A percentile compares a stretch with the other conserved stretches of the same genome.
These are phyloP conservation scores for Cyclotella choctawhatcheeana DNA, from an alignment of 108 stramenopile species.

Conservation along the genomic window DNA sequence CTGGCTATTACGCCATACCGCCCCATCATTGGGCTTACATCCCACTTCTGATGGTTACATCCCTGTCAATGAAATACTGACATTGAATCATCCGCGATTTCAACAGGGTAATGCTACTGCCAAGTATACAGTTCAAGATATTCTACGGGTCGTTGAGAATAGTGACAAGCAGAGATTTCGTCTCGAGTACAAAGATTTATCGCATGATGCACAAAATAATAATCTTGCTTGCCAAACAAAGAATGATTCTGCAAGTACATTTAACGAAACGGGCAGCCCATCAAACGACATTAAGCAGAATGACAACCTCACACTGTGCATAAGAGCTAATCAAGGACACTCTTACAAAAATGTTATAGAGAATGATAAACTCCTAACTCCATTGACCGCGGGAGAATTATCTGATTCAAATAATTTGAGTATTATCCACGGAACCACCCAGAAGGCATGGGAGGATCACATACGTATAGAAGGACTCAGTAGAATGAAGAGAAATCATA, in stretches of 20 bases:
- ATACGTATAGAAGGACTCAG: slow-evolving; percentile 67
- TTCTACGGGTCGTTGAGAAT: slow-evolving; percentile 62
- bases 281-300: background rate
- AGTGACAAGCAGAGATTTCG: slow-evolving; percentile 79
- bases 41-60: slow-evolving; percentile 75
- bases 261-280: background rate
- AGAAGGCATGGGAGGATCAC: slow-evolving; percentile 63
- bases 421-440: slow-evolving; percentile 80
- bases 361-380: slow-evolving; percentile 57
- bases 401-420: slow-evolving; percentile 24
- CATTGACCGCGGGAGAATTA: slow-evolving; percentile 58
- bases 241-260: too few species aligned
- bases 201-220: too few species aligned
- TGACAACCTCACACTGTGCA: slow-evolving; percentile 56
- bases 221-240: too few species aligned
- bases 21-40: slow-evolving; percentile 61
- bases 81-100: slow-evolving; percentile 58
- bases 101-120: slow-evolving; percentile 9
- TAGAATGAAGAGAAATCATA: slow-evolving; percentile 80
- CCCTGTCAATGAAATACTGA: slow-evolving; percentile 62
- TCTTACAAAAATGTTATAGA: slow-evolving; percentile 57
- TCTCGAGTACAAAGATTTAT: slow-evolving; percentile 41
- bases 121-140: slow-evolving; percentile 53
- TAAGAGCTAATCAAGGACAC: slow-evolving; percentile 89
- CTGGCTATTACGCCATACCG: slow-evolving; percentile 79